These are phyloP conservation scores for Pseudoneurospora amorphoporcata DNA, from an alignment of 495 filamentous ascomycete genomes.

Conservation along the genomic window DNA sequence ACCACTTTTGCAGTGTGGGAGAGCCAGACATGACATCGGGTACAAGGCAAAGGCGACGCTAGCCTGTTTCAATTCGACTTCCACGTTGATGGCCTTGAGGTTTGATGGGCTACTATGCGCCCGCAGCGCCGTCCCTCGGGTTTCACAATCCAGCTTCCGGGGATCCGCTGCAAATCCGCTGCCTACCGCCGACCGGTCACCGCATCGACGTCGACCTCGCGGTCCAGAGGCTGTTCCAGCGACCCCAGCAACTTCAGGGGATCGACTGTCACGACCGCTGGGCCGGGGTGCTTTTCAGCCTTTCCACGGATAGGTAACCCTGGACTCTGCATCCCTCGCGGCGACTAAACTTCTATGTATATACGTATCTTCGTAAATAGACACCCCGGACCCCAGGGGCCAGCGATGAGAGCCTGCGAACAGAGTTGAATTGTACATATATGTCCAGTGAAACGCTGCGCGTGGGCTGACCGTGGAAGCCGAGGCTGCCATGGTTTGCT, in stretches of 20 bases:
- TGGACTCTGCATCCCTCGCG: neutral
- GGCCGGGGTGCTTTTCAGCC: neutral
- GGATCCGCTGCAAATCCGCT: neutral
- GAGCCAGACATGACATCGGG: conserved; percentile 20
- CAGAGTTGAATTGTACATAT: neutral
- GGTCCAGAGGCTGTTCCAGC: neutral
- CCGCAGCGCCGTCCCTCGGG: neutral
- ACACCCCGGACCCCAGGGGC: neutral
- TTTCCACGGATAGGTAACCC: neutral
- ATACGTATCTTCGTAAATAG: neutral
- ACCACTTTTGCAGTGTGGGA: conserved; percentile 17
- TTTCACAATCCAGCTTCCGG: neutral
- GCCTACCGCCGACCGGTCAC: neutral
- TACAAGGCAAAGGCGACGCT: conserved; percentile 8
- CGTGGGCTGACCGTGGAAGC: neutral
- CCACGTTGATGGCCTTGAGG: neutral
- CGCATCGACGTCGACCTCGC: neutral
- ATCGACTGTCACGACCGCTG: neutral
- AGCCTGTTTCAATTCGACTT: conserved; percentile 11
- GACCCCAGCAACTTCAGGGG: neutral
- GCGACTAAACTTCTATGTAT: neutral
- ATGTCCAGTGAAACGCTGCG: neutral
- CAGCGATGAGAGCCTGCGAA: neutral
- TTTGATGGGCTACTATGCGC: neutral
- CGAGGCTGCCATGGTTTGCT: neutral